Base-by-base conservation (phyloP, 371 early-diverging fungal species). In the Chytridiales sp. region DNA sequence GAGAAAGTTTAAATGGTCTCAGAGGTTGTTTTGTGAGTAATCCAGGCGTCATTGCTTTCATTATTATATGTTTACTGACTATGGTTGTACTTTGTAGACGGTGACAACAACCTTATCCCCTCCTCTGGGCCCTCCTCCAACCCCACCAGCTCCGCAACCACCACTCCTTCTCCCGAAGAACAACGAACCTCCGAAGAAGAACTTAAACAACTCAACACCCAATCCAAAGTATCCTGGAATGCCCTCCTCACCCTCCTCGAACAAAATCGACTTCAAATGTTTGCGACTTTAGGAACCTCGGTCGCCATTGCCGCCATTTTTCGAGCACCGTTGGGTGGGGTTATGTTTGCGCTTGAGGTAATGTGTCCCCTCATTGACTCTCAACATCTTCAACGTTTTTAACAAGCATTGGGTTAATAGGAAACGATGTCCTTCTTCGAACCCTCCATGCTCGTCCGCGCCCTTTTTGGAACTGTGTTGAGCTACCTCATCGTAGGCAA, bases 351-450 rank as follows among this genome's bases (percentile, higher is more conserved):
- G 1, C 55, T 72, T n/a, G 73, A 72, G 47, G 51, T 51, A 8
- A 19, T 29, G 4, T 17, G 19, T 21, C 31, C 31, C 26, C 49
- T 44, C 46, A 6, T 44, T 44, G 11, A 29, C 31, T 21, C 11
- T 13, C 19, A 15, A 19, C 24, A 48, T 9, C 6, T 13, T 48
- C 31, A 48, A 17, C 31, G 24, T 29, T 48, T 48, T 26, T 26
- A n/a, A n/a, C n/a, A n/a, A n/a, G n/a, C n/a, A n/a, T n/a, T n/a
- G 44, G 44, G 24, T 21, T 48, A 13, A 11, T 38, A 51, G 51
- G 73, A 68, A 53, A 57, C 73, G 13, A 66, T 66, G 11, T 62
- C 63, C 5, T 72, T 68, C 56, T 72, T 62, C 41, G 72, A 72
- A 43, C 65, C 65, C 36, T 49, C 54, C 15, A 35, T 68, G 4